Conservation (phyloP, 2,329 filamentous ascomycete genomes). For the Lasiodiplodia sp. region DNA sequence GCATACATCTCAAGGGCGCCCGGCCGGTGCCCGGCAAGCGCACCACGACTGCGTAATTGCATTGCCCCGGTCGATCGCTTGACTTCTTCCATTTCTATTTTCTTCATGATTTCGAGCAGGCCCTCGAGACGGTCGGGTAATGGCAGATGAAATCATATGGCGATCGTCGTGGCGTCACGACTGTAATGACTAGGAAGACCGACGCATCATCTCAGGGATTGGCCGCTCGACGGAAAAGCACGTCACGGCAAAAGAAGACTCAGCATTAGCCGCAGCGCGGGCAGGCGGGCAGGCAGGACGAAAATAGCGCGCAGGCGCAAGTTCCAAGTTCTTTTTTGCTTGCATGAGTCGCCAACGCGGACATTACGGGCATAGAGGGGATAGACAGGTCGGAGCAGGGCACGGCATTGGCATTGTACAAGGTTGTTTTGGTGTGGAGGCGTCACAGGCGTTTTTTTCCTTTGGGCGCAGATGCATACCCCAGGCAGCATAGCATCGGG, state of each 20-base stretch:
- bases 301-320: constrained; percentile 27
- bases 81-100: not conserved
- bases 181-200: constrained; percentile 28
- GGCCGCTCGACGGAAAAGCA: constrained; percentile 8
- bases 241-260: constrained; percentile 5
- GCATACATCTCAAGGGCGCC: constrained; percentile 47
- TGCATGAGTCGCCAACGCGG: constrained; percentile 28
- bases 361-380: constrained; percentile 25
- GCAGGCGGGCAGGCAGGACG: constrained; percentile 2
- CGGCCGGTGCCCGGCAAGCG: constrained; percentile 29
- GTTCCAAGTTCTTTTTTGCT: constrained; percentile 20
- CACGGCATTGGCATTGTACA: constrained; percentile 30
- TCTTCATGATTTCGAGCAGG: constrained; percentile 19
- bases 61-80: not conserved
- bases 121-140: constrained; percentile 29
- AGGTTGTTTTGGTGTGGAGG: constrained; percentile 29
- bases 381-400: constrained; percentile 22
- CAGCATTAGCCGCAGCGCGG: constrained; percentile 10
- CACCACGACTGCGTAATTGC: constrained; percentile 22
- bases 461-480: constrained; percentile 27
- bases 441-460: constrained; percentile 30
- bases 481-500: constrained; percentile 30
- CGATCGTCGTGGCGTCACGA: constrained; percentile 27
- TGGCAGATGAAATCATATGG: constrained; percentile 25
- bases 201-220: constrained; percentile 19